Evolutionary conservation across 441 rosid species (phyloP), one percentile per base, ranked within the genome.

Genomic region (Manihot esculenta): DNA sequence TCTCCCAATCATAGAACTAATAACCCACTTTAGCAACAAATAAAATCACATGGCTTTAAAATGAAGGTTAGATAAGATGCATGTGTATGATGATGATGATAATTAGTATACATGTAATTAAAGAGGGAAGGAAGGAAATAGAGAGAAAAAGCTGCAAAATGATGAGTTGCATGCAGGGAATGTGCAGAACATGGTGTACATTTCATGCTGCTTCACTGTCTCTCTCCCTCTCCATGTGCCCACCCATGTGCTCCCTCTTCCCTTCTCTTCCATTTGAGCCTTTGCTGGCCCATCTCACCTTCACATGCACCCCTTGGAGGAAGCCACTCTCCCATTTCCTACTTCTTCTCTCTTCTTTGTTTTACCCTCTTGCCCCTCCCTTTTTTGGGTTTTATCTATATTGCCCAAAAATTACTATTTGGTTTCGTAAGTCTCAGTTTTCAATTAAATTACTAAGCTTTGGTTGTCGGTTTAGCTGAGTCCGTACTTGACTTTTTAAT

Each of bases 171-270:
- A 77, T 82, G 88, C 81, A 77, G 83, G 86, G 86, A 87, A 87
- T 87, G 86, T 84, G 88, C 78, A 74, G 85, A 78, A 82, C 85
- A 85, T 84, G 88, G 45, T 72, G 86, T 81, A 78, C 79, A 83
- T 21, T 72, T 54, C 55, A 77, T 80, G 81, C 80, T 78, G 87
- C 81, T 65, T 74, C 79, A 76, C 84, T 84, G 84, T 86, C 84
- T 74, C 76, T 12, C 63, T 55, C 41, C 23, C 18, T 15, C 27
- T 45, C 38, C 84, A 81, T 78, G 82, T 81, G 82, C 80, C 55
- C 4, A 7, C 74, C 74, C 79, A 72, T 78, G 79, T 76, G 76
- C 79, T 42, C 60, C 44, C 11, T 54, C 41, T 6, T 7, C 50
- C 75, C 54, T 72, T 42, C 66, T 35, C 61, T 33, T 41, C 38